Evolutionary conservation across 2,329 filamentous ascomycete genomes (phyloP), one percentile per base, ranked within the genome.

Genomic region (Trichoderma endophyticum): DNA sequence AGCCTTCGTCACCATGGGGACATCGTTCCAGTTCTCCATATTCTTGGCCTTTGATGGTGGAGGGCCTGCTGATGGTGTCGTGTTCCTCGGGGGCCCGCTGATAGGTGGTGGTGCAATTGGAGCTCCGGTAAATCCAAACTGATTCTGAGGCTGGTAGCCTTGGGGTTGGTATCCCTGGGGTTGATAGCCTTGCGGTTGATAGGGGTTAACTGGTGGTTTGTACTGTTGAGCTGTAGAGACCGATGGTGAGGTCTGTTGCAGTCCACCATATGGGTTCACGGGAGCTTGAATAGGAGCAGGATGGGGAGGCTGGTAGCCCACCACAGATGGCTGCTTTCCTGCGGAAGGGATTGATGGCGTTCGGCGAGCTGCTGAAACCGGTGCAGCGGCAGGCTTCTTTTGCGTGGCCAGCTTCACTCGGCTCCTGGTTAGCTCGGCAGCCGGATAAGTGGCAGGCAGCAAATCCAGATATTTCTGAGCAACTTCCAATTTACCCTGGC

Each of bases 401-500:
- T 73, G 72, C 21, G 92, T 97, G 3, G 96, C 95, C 77, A 95
- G 88, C 82, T 90, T 92, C 76, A 99, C 91, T 68, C 96, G 91
- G 81, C 92, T 92, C 75, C 94, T 89, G 32, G 95, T 93, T 75
- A 96, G 88, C 76, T 98, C 94, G 43, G 95, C 96, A 71, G 93
- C 93, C 51, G 93, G 91, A 80, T 97, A 98, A 75, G 91, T 90
- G 54, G 87, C 84, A 18, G 96, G 96, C 60, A 99, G 87, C 68
- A 99, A 89, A 78, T 95, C 90, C 54, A 99, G 89, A 79, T 99
- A 99, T 81, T 93, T 95, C 82, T 97, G 92, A 6, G 96, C 97
- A 76, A 94, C 89, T 36, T 90, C 87, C 69, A 99, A 85, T 77
- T 97, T 93, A 14, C 97, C 96, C 78, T 98, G 93, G 7, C 93